Conservation (phyloP, 2,329 filamentous ascomycete genomes). For the Ceratocystis albifundus region DNA sequence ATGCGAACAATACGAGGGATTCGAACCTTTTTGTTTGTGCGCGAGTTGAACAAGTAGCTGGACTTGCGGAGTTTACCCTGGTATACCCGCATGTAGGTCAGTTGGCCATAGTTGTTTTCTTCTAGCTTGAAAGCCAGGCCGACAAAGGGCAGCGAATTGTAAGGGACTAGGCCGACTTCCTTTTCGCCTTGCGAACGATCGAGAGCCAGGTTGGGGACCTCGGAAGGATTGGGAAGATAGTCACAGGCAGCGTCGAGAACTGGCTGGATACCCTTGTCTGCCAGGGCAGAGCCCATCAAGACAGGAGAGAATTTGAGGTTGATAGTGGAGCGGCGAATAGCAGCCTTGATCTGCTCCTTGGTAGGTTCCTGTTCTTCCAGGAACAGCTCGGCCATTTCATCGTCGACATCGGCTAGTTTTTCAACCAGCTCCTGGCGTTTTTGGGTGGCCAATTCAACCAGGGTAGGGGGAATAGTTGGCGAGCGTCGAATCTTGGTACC, state of each 20-base stretch:
- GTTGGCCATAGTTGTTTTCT: conserved; percentile 95
- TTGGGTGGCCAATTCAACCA: conserved; percentile 65
- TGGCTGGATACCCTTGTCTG: conserved; percentile 87
- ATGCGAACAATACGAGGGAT: conserved; percentile 96
- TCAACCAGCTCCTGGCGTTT: conserved; percentile 80
- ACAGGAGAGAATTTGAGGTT: conserved; percentile 83
- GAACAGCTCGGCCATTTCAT: conserved; percentile 93
- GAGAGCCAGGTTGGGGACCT: conserved; percentile 81
- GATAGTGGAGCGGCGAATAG: conserved; percentile 85
- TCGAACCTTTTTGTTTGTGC: conserved; percentile 90
- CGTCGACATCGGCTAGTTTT: conserved; percentile 91
- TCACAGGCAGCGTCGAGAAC: conserved; percentile 96
- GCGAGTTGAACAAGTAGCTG: conserved; percentile 82
- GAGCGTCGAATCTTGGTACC: conserved; percentile 66
- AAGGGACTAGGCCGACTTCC: conserved; percentile 76
- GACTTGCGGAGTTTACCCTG: conserved; percentile 85
- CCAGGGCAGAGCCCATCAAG: conserved; percentile 89
- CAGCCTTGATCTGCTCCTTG: conserved; percentile 73
- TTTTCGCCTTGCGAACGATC: conserved; percentile 70
- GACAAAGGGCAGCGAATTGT: conserved; percentile 87
- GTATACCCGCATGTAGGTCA: conserved; percentile 97
- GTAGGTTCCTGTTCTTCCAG: conserved; percentile 76
- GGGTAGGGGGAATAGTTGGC: conserved; percentile 71
- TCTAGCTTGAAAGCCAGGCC: conserved; percentile 97
- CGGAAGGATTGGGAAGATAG: conserved; percentile 81